A percentile compares a stretch with the other conserved stretches of the same genome.
These are phyloP conservation scores for Dionaea muscipula DNA, from an alignment of 179 eudicot species.

Conservation along the genomic window DNA sequence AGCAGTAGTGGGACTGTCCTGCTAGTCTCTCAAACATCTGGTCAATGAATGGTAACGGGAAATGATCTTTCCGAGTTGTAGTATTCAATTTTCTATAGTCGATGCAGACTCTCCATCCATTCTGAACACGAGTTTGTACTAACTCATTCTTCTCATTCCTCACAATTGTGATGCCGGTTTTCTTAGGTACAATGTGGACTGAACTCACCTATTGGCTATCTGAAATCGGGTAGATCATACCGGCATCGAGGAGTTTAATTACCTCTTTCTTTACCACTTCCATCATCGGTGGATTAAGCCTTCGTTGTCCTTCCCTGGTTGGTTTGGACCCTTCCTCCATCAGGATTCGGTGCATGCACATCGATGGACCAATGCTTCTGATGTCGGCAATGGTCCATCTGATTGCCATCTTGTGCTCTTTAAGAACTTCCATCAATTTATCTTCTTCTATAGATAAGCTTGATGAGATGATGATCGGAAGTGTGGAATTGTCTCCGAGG, in stretches of 20 bases:
- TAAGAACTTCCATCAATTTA: too few species aligned
- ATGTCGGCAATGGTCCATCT: too few species aligned
- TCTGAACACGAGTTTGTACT: neutral
- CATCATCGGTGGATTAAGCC: too few species aligned
- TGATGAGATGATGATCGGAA: too few species aligned
- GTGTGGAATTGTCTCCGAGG: too few species aligned
- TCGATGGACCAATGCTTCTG: neutral
- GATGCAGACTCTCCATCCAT: too few species aligned
- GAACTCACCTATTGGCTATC: conserved; percentile 1
- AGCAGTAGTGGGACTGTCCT: neutral
- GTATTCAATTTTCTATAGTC: too few species aligned
- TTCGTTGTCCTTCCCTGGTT: too few species aligned
- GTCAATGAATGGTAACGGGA: neutral
- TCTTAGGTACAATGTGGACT: too few species aligned
- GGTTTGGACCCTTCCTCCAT: too few species aligned
- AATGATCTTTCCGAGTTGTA: neutral
- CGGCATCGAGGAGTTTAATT: neutral
- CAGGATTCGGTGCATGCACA: neutral
- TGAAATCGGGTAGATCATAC: conserved; percentile 1
- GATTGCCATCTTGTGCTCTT: too few species aligned
- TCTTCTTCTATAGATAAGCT: too few species aligned
- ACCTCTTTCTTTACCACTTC: neutral
- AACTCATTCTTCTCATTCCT: neutral
- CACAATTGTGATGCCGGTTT: neutral
- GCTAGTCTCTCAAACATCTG: neutral